Evolutionary conservation across 441 rosid genomes (phyloP), one percentile per base, ranked within the genome.

Genomic region (Aleurites moluccanus): DNA sequence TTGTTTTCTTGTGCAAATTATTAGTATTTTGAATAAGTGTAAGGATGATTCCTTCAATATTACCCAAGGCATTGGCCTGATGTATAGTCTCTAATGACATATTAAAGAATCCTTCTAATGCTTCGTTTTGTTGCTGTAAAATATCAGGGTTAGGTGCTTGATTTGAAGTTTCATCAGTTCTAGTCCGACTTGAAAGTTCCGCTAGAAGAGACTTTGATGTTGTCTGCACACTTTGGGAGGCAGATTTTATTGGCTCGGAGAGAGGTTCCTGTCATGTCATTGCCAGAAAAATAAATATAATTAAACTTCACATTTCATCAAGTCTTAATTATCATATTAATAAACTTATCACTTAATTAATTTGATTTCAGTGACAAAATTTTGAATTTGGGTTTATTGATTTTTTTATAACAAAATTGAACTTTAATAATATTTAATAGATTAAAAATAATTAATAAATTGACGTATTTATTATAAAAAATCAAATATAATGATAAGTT

Each of bases 21-120:
- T 11, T 33, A 10, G 70, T 15, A 35, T 73, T 27, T 52, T 64
- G 40, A 64, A 38, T 20, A 0, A 73, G 63, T 38, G 23, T 25
- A 38, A 6, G 23, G 14, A 52, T 13, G 2, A 73, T 73, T 25
- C 40, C 33, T 50, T 64, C 70, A 47, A 73, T 21, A 21, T 64
- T 35, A 1, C 14, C 30, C 40, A 64, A 52, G 38, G 70, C 47
- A 38, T 73, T 64, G 23, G 69, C 76, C 52, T 50, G 64, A 23
- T 73, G 63, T 49, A 73, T 55, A 64, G 62, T 64, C 35, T 73
- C 76, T 23, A 73, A 64, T 5, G 76, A 64, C 69, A 73, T 52
- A 35, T 50, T 64, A 2, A 73, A 52, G 63, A 62, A 73, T 6
- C 69, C 70, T 50, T 64, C 8, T 52, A 73, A 64, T 33, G 70